Evolutionary conservation across 2,329 filamentous ascomycete genomes (phyloP), one percentile per base, ranked within the genome.

Genomic region (Aaosphaeria arxii): DNA sequence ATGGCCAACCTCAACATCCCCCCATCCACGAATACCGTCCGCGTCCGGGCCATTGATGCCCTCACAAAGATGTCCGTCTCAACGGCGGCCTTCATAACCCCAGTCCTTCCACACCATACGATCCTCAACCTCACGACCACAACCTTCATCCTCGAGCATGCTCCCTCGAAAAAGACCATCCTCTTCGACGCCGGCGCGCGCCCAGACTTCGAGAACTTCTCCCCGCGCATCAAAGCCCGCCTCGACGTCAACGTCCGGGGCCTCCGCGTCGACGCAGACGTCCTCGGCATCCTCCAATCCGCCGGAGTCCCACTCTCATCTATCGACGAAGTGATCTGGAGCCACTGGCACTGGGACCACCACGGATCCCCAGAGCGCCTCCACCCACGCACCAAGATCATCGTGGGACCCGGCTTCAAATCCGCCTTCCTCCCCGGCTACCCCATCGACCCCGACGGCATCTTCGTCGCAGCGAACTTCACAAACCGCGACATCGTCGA

Each of bases 321-420:
- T 6, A 63, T 76, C 13, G 65, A 72, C 35, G 64, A 64, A 11
- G 56, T 73, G 1, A 66, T 75, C 29, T 66, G 63, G 58, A 74
- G 71, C 46, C 77, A 80, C 50, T 74, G 69, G 50, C 62, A 62
- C 38, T 77, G 67, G 57, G 79, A 83, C 52, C 80, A 83, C 47
- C 74, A 71, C 7, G 81, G 80, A 0, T 74, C 80, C 44, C 67
- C 73, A 0, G 68, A 71, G 0, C 64, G 56, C 0, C 82, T 82
- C 43, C 74, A 76, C 0, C 0, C 54, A 0, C 62, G 53, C 0
- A 78, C 77, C 1, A 67, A 74, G 11, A 55, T 83, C 0, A 56
- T 82, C 39, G 78, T 81, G 2, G 80, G 80, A 0, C 76, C 79
- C 0, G 79, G 79, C 0, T 77, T 81, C 60, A 75, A 71, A 40